These are phyloP conservation scores for Cutaneotrichosporon cavernicola DNA, from an alignment of 1,284 basidiomycete species.

Conservation along the genomic window DNA sequence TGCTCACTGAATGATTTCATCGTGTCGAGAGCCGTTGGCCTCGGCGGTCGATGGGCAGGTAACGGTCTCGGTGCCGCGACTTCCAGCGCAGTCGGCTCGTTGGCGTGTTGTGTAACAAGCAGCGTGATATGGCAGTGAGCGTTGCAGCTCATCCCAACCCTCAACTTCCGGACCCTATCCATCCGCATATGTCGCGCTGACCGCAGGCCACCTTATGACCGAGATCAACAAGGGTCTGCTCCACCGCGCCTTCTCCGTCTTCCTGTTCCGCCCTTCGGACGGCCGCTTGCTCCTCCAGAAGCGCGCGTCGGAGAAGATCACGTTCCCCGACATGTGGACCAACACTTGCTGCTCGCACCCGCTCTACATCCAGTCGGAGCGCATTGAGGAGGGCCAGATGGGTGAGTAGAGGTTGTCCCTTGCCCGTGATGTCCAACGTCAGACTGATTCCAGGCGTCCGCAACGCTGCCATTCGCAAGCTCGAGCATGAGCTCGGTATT, in stretches of 20 bases:
- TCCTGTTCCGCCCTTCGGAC: conserved; percentile 91
- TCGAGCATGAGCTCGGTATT: conserved; percentile 96
- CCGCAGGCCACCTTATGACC: conserved; percentile 89
- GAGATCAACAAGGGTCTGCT: conserved; percentile 93
- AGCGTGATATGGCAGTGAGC: too few relatives aligned
- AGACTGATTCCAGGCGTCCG: conserved; percentile 59
- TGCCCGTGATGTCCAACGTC: too few relatives aligned
- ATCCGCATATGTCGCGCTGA: neutral
- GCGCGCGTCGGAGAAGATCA: conserved; percentile 96
- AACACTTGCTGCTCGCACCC: conserved; percentile 99
- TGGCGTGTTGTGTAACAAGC: too few relatives aligned
- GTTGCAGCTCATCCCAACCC: neutral
- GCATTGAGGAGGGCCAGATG: conserved; percentile 67
- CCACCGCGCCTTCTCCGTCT: conserved; percentile 97
- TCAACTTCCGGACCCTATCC: too few relatives aligned
- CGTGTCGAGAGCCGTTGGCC: too few relatives aligned
- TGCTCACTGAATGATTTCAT: too few relatives aligned
- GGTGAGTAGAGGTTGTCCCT: conserved; percentile 1
- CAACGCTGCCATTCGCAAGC: conserved; percentile 86
- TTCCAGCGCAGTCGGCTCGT: too few relatives aligned
- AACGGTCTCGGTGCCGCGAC: too few relatives aligned
- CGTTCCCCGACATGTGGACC: conserved; percentile 99
- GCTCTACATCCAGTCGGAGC: conserved; percentile 71
- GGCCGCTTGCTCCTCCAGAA: conserved; percentile 95
- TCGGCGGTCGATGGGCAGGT: too few relatives aligned